A percentile compares a stretch with the other conserved stretches of the same genome.
Conservation (phyloP, 1,284 basidiomycete genomes). For the Amylostereum areolatum region DNA sequence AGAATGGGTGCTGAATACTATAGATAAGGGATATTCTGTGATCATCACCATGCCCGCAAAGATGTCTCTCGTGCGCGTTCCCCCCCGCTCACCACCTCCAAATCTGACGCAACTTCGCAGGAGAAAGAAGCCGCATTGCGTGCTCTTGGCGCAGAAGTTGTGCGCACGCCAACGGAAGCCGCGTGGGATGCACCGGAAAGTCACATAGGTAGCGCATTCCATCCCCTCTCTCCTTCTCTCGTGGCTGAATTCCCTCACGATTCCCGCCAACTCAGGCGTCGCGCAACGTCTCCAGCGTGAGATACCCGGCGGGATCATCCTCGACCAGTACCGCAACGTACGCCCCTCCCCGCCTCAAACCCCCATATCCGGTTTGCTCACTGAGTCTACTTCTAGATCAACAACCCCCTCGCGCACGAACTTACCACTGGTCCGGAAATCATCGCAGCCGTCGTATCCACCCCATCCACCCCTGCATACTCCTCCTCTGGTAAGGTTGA, state of each 20-base stretch:
- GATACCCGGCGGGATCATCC: conserved; percentile 84
- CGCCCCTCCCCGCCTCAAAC: conserved; percentile 17
- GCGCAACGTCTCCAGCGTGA: conserved; percentile 72
- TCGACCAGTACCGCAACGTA: conserved; percentile 86
- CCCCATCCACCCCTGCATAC: conserved; percentile 46
- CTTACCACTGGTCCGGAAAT: conserved; percentile 87
- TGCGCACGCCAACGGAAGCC: conserved; percentile 91
- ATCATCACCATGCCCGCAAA: conserved; percentile 97
- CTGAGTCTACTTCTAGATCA: conserved; percentile 34
- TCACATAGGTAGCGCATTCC: conserved; percentile 74
- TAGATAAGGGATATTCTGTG: conserved; percentile 79
- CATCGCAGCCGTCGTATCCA: conserved; percentile 62
- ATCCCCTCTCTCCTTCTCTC: conserved; percentile 34
- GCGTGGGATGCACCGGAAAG: conserved; percentile 82
- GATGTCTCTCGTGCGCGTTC: conserved; percentile 72
- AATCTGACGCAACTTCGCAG: conserved; percentile 24
- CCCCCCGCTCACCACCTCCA: background rate
- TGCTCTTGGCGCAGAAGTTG: conserved; percentile 89
- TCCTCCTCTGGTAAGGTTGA: conserved; percentile 75
- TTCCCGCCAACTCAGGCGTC: conserved; percentile 67
- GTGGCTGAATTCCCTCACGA: conserved; percentile 80
- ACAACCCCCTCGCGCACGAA: conserved; percentile 91
- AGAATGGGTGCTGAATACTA: conserved; percentile 67
- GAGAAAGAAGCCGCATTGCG: conserved; percentile 94
- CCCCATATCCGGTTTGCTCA: background rate